These are phyloP conservation scores for Xerocomus spinulosus DNA, from an alignment of 768 basidiomycete species.

Conservation along the genomic window DNA sequence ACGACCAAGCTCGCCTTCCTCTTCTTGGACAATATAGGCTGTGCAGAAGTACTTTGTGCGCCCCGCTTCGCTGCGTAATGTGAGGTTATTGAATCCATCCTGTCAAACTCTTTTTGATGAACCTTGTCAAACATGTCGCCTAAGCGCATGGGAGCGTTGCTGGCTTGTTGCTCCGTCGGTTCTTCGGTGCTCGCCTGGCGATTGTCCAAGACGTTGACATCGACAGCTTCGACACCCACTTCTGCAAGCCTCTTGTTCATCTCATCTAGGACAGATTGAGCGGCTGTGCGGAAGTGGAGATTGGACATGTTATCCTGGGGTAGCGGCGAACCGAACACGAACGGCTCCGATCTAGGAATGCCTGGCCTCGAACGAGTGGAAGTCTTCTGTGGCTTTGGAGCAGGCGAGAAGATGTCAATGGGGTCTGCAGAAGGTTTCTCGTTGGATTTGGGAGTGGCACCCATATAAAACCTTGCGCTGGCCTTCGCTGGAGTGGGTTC, in stretches of 20 bases:
- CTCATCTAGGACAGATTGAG: slow-evolving; percentile 71
- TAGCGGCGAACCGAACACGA: slow-evolving; percentile 75
- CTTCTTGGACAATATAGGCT: slow-evolving; percentile 33
- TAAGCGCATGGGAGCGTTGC: slow-evolving; percentile 28
- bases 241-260: slow-evolving; percentile 70
- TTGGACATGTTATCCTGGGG: slow-evolving; percentile 61
- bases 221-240: slow-evolving; percentile 50
- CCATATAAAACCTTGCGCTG: slow-evolving; percentile 16
- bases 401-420: slow-evolving; percentile 41
- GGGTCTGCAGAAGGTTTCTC: slow-evolving; percentile 31
- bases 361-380: slow-evolving; percentile 21
- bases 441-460: slow-evolving; percentile 22
- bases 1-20: slow-evolving; percentile 50
- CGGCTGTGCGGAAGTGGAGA: slow-evolving; percentile 60
- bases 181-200: slow-evolving; percentile 5
- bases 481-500: slow-evolving; percentile 21
- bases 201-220: slow-evolving; percentile 41
- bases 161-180: background rate
- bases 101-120: slow-evolving; percentile 62
- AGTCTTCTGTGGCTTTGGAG: slow-evolving; percentile 18
- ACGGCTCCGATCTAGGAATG: slow-evolving; percentile 40
- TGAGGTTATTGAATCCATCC: slow-evolving; percentile 72
- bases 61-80: slow-evolving; percentile 46
- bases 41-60: slow-evolving; percentile 15
- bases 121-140: slow-evolving; percentile 46